These are phyloP conservation scores for Lasiodiplodia gonubiensis DNA, from an alignment of 2,329 filamentous ascomycete species.

Conservation along the genomic window DNA sequence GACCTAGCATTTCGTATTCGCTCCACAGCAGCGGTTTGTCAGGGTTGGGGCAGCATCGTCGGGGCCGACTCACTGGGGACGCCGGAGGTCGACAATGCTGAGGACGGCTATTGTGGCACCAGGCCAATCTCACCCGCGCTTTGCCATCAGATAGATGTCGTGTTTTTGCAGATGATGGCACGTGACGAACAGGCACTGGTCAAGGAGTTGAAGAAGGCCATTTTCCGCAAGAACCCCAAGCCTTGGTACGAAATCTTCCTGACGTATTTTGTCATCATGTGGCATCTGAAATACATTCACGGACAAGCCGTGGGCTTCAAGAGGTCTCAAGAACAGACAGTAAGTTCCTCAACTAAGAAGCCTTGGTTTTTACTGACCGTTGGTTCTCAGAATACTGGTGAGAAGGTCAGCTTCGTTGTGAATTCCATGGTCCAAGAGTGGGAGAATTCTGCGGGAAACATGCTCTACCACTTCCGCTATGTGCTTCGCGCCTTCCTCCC, in stretches of 20 bases:
- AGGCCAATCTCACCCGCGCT: not conserved
- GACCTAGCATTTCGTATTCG: not conserved
- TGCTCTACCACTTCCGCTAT: constrained; percentile 43
- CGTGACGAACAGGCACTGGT: constrained; percentile 18
- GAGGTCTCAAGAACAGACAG: constrained; percentile 30
- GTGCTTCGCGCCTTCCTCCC: constrained; percentile 41
- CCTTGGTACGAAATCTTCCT: constrained; percentile 47
- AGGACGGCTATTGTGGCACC: not conserved
- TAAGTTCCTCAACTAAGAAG: not conserved
- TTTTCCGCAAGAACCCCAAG: constrained; percentile 43
- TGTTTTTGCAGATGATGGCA: not conserved
- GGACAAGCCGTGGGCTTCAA: constrained; percentile 43
- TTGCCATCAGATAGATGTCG: not conserved
- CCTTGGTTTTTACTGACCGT: not conserved
- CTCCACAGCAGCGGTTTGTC: not conserved
- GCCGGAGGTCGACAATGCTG: constrained; percentile 24
- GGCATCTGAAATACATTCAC: constrained; percentile 46
- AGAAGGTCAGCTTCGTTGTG: not conserved
- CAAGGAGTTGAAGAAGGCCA: constrained; percentile 39
- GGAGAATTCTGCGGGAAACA: constrained; percentile 41
- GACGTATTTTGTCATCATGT: constrained; percentile 44
- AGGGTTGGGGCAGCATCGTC: not conserved
- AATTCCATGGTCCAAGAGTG: constrained; percentile 41
- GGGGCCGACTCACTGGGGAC: not conserved
- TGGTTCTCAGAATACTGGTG: not conserved